Conservation (phyloP, 2,329 filamentous ascomycete genomes). For the Sporothrix inflata region DNA sequence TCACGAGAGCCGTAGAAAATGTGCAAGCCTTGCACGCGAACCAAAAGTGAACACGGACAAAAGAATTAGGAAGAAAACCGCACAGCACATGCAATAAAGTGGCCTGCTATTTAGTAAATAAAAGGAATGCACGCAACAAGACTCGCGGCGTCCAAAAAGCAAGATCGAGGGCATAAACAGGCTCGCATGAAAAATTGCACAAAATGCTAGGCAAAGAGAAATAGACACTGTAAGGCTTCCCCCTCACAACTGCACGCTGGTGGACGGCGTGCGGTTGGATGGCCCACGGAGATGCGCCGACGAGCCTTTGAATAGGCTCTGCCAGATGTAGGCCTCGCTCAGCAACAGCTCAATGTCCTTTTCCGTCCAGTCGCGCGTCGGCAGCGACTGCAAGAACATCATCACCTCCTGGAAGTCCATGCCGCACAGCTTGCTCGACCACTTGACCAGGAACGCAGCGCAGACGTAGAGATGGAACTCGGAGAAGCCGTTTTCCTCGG, state of each 20-base stretch:
- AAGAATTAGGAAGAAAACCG: background rate
- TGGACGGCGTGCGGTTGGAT: constrained; percentile 46
- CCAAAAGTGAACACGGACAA: background rate
- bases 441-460: constrained; percentile 96
- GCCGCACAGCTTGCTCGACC: constrained; percentile 90
- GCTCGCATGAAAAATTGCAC: background rate
- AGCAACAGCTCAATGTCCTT: constrained; percentile 96
- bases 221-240: background rate
- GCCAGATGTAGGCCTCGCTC: constrained; percentile 98
- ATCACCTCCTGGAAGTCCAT: constrained; percentile 99
- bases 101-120: constrained; percentile 11
- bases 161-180: background rate
- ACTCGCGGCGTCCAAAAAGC: background rate
- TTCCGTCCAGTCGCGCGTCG: constrained; percentile 92
- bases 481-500: constrained; percentile 97
- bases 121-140: background rate
- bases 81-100: background rate
- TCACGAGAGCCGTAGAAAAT: background rate
- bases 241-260: constrained; percentile 47
- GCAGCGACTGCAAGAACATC: constrained; percentile 97
- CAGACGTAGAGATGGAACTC: constrained; percentile 99
- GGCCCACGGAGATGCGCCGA: constrained; percentile 76
- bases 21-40: background rate
- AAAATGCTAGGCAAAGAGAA: background rate
- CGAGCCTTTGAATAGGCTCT: constrained; percentile 93